Evolutionary conservation across 2,329 filamentous ascomycete genomes (phyloP).

Genomic region (Pseudohalonectria lignicola): DNA sequence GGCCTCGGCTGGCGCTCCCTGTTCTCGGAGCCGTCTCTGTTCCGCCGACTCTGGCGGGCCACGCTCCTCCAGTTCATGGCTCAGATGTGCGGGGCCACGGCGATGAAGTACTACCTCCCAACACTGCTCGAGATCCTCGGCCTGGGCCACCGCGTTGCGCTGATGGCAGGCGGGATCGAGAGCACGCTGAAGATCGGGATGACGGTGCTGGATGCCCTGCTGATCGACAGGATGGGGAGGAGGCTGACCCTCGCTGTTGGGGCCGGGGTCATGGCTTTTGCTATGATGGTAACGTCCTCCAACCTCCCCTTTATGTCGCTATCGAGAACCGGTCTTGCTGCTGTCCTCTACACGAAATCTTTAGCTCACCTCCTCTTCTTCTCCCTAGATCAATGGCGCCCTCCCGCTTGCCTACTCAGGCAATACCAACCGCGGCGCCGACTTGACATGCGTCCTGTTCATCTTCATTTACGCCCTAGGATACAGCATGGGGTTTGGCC

Average conservation of each 20-base stretch:
- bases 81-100: constrained; percentile 47
- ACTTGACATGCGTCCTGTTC: constrained; percentile 40
- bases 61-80: constrained; percentile 48
- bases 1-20: constrained; percentile 31
- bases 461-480: constrained; percentile 48
- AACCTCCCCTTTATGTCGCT: neutral
- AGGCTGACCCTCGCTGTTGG: constrained; percentile 35
- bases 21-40: constrained; percentile 34
- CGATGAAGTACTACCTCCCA: constrained; percentile 50
- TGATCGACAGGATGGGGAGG: constrained; percentile 42
- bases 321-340: too few species aligned
- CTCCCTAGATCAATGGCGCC: constrained; percentile 38
- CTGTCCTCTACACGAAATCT: too few species aligned
- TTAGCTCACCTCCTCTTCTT: neutral
- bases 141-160: constrained; percentile 30
- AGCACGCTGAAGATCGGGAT: constrained; percentile 46
- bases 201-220: constrained; percentile 42
- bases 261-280: constrained; percentile 38
- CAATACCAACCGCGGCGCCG: constrained; percentile 33
- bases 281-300: constrained; percentile 31
- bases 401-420: constrained; percentile 38
- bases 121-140: constrained; percentile 40
- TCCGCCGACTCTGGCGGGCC: constrained; percentile 43
- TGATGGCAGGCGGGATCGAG: constrained; percentile 44
- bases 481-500: constrained; percentile 46